Base-by-base conservation (phyloP, 495 filamentous ascomycete species). In the Echria macrotheca region DNA sequence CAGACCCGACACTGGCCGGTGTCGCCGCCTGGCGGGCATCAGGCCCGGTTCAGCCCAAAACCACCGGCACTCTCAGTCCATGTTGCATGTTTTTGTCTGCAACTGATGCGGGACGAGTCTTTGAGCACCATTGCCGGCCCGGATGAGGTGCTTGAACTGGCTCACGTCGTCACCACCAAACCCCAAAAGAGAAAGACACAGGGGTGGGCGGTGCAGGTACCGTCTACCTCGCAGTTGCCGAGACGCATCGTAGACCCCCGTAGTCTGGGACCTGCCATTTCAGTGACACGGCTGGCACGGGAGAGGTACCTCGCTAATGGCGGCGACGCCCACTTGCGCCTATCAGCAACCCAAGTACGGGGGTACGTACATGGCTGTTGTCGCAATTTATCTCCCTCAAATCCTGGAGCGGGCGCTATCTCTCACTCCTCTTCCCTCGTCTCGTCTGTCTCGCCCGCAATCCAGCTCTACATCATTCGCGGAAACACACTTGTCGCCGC, bases 341-440 rank as follows among this genome's bases (percentile, higher is more conserved):
- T 56, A 52, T 41, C 52, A 48, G 49, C 25, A 53, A 40, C 47
- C 37, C 28, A 28, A 29, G 44, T 43, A 33, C 24, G 21, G 51
- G 29, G 25, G 29, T 45, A 39, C 49, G 43, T 56, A 61, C 49
- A 33, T 51, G 28, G 21, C 11, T 38, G 31, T 37, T 15, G 51
- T 47, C 44, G 33, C 60, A 63, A 63, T 63, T 63, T 63, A 63
- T 63, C 57, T 57, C 54, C 46, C 59, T 59, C 59, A 57, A 57
- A 58, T 54, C 62, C 55, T 26, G 50, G 55, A 45, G 49, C 41
- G 41, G 47, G 31, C 62, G 52, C 62, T 62, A 59, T 65, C 59
- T 62, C 43, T 46, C 49, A 17, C 36, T 38, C 38, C 29, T 28
- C 49, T 40, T 26, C 35, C 21, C 25, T 36, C 23, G 10, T 29